Base-by-base conservation (phyloP, 1,284 basidiomycete species). In the Trichosporon inkin region DNA sequence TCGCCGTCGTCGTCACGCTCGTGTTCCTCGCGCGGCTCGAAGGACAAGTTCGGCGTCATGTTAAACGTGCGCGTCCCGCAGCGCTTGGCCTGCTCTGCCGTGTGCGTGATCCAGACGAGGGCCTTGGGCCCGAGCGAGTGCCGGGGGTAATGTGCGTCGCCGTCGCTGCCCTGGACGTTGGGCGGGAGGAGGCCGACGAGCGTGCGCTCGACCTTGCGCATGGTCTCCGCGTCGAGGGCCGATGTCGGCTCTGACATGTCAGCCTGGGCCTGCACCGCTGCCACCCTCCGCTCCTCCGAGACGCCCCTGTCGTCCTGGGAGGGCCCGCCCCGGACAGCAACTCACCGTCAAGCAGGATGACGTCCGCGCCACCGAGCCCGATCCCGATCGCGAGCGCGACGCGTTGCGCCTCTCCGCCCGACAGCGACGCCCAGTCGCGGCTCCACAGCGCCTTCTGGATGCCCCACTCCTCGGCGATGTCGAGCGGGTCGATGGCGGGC, bases 71-170 rank as follows among this genome's bases (percentile, higher is more conserved):
- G 81, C 2, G 84, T 89, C 5, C 88, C 89, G 19, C 88, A 84
- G 55, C 89, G 81, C 58, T 83, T 78, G 0, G 84, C 87, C 74
- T 92, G 90, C 62, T 90, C 88, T 6, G 85, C 83, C 0, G 88
- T 89, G 73, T 92, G 90, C 0, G 90, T 92, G 67, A 92, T 89
- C 90, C 90, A 92, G 6, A 92, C 70, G 40, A 91, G 77, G 0
- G 89, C 87, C 70, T 88, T 87, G 55, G 89, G 69, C 1, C 71
- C 69, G 1, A 22, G 53, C 2, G 60, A 22, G 55, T 63, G 22
- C 68, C 59, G 6, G 40, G 53, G 22, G 40, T 53, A 35, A 41
- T 47, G 35, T 35, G 52, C 49, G 11, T 40, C 55, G 10, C 57
- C 22, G 37, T 52, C 37, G 39, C 20, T 28, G 2, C 34, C 17